Evolutionary conservation across 495 filamentous ascomycete species (phyloP).

Genomic region (Cercophora sp.): DNA sequence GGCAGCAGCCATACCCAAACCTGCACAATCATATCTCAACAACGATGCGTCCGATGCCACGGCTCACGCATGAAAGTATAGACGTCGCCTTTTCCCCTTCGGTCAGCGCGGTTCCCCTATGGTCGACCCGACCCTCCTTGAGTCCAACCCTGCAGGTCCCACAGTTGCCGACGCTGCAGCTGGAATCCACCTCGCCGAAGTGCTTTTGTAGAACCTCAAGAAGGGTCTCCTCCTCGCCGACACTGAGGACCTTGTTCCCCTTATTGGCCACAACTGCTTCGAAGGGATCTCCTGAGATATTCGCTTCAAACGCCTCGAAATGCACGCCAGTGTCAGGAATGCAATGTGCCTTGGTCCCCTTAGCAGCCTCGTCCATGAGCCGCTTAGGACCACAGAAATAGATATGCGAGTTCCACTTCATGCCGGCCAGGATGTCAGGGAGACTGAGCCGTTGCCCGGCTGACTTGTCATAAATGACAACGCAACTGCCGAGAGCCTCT

Average conservation of each 20-base stretch:
- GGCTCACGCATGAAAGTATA: slow-evolving; percentile 48
- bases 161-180: slow-evolving; percentile 57
- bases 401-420: slow-evolving; percentile 46
- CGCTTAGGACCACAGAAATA: slow-evolving; percentile 53
- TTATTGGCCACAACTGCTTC: slow-evolving; percentile 43
- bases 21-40: slow-evolving; percentile 37
- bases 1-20: background rate
- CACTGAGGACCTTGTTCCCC: slow-evolving; percentile 25
- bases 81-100: slow-evolving; percentile 39
- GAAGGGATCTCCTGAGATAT: slow-evolving; percentile 52
- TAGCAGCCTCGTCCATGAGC: slow-evolving; percentile 45
- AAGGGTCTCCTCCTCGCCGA: slow-evolving; percentile 41
- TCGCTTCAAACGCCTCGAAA: slow-evolving; percentile 52
- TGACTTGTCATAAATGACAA: slow-evolving; percentile 44
- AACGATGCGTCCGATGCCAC: slow-evolving; percentile 42
- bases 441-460: slow-evolving; percentile 48
- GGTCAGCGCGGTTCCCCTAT: slow-evolving; percentile 47
- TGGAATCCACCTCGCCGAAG: slow-evolving; percentile 44
- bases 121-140: slow-evolving; percentile 47
- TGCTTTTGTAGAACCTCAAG: slow-evolving; percentile 37
- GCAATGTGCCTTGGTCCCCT: slow-evolving; percentile 31
- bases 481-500: slow-evolving; percentile 28
- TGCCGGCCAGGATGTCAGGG: slow-evolving; percentile 29
- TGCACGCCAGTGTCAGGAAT: slow-evolving; percentile 47
- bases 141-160: slow-evolving; percentile 52